Percentiles rank a stretch among this genome's conserved stretches.
phyloP scores from a whole-genome alignment of 768 basidiomycete genomes.

The Lentinula boryana region DNA sequence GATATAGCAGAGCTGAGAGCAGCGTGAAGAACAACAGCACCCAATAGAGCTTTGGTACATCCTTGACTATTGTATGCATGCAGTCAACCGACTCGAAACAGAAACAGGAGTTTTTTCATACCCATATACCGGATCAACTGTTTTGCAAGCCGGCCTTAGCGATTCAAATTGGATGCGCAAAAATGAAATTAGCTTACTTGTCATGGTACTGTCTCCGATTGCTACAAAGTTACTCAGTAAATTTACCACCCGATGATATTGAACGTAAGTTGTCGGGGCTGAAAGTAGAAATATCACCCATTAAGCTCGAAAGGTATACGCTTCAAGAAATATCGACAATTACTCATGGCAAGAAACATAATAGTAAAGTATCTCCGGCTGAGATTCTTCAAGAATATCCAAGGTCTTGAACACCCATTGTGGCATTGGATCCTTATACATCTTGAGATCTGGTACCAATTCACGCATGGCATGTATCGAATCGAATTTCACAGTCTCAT shows the following conservation, averaged over 20 bases:
- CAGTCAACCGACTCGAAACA: background rate
- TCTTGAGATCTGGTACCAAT: conserved; percentile 6
- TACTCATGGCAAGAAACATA: conserved; percentile 7
- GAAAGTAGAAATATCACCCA: background rate
- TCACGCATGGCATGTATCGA: conserved; percentile 11
- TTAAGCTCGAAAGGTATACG: too few relatives aligned
- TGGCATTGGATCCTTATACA: conserved; percentile 7
- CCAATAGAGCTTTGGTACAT: conserved; percentile 13
- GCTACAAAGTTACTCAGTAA: conserved; percentile 15
- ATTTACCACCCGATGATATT: conserved; percentile 9
- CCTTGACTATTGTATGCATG: conserved; percentile 8
- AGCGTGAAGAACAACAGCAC: conserved; percentile 9
- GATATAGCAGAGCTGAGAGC: background rate
- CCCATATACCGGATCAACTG: conserved; percentile 13
- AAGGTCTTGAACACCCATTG: conserved; percentile 10
- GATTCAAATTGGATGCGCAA: too few relatives aligned
- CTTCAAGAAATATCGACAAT: background rate
- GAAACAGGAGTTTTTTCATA: conserved; percentile 1
- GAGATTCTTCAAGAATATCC: conserved; percentile 9
- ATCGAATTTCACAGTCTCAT: conserved; percentile 2
- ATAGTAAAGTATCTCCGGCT: background rate
- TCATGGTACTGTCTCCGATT: conserved; percentile 10
- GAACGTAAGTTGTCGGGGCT: conserved; percentile 12
- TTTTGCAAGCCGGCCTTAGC: too few relatives aligned
- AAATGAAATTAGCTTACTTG: background rate